Evolutionary conservation across 768 basidiomycete species (phyloP).

Genomic region (Boletus rex-veris): DNA sequence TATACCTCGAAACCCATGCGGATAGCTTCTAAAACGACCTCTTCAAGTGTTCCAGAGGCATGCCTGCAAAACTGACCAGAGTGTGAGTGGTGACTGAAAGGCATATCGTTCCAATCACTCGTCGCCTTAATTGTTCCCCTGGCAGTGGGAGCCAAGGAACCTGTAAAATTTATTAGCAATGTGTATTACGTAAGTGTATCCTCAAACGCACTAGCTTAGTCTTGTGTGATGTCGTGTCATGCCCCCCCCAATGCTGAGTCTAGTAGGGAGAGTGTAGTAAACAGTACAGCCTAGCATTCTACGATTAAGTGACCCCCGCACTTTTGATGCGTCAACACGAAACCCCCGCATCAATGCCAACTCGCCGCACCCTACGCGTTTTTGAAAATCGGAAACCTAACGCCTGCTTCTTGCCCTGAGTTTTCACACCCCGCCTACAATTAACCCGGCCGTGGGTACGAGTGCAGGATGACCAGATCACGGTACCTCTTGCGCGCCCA

Average conservation of each 20-base stretch:
- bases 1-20: conserved; percentile 73
- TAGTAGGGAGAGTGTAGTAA: background rate
- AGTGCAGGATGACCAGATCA: no score
- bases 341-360: conserved; percentile 19
- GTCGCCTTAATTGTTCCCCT: background rate
- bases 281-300: background rate
- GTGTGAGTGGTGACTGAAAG: conserved; percentile 83
- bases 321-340: conserved; percentile 19
- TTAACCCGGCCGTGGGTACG: no score
- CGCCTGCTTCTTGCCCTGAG: conserved; percentile 28
- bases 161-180: conserved; percentile 2
- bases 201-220: no score
- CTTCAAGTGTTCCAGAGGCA: conserved; percentile 74
- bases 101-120: conserved; percentile 37
- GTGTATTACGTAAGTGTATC: conserved; percentile 18
- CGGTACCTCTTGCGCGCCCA: no score
- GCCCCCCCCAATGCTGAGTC: no score
- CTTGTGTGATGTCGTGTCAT: no score
- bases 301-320: conserved; percentile 17
- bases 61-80: conserved; percentile 95
- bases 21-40: conserved; percentile 80
- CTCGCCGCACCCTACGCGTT: background rate
- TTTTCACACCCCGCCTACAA: conserved; percentile 19
- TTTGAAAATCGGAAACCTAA: conserved; percentile 34
- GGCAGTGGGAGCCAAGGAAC: background rate